phyloP scores from a whole-genome alignment of 2,329 filamentous ascomycete genomes.

The Ilyonectria sp. region DNA sequence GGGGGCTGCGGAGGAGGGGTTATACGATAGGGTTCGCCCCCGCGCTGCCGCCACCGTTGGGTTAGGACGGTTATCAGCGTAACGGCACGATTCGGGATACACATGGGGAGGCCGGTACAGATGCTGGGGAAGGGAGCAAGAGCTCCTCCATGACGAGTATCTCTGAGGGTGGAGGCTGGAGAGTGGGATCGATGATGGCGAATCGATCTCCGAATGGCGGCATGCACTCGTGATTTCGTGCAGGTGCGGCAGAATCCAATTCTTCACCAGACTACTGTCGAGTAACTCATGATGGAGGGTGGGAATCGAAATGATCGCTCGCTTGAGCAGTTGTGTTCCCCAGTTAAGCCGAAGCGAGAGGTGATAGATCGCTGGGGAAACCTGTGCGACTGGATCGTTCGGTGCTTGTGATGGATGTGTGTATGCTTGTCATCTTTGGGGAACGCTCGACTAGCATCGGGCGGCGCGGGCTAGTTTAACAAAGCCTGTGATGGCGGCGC shows the following conservation, averaged over 20 bases:
- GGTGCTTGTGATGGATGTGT: constrained; percentile 18
- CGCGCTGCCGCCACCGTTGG: constrained; percentile 19
- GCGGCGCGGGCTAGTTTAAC: constrained; percentile 17
- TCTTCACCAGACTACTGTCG: constrained; percentile 18
- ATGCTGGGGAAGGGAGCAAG: constrained; percentile 6
- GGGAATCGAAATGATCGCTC: constrained; percentile 20
- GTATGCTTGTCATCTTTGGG: constrained; percentile 27
- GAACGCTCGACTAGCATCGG: constrained; percentile 24
- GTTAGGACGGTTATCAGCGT: constrained; percentile 21
- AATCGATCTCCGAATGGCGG: constrained; percentile 40
- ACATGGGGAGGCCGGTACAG: constrained; percentile 6
- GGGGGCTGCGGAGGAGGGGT: constrained; percentile 44
- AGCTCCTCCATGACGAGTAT: constrained; percentile 11
- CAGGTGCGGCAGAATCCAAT: constrained; percentile 34
- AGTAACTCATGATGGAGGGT: constrained; percentile 27
- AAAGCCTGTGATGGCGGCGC: constrained; percentile 8
- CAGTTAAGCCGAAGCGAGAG: constrained; percentile 16
- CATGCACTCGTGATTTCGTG: constrained; percentile 48
- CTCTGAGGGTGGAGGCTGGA: constrained; percentile 12
- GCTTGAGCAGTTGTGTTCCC: constrained; percentile 24
- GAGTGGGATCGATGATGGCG: constrained; percentile 34
- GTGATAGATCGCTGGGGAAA: constrained; percentile 25
- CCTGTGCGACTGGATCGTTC: constrained; percentile 28
- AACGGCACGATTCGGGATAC: constrained; percentile 29
- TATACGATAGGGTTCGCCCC: constrained; percentile 31